A percentile compares a stretch with the other conserved stretches of the same genome.
Evolutionary conservation across 2,329 filamentous ascomycete genomes (phyloP).

Genomic region (Coniochaeta hoffmannii): DNA sequence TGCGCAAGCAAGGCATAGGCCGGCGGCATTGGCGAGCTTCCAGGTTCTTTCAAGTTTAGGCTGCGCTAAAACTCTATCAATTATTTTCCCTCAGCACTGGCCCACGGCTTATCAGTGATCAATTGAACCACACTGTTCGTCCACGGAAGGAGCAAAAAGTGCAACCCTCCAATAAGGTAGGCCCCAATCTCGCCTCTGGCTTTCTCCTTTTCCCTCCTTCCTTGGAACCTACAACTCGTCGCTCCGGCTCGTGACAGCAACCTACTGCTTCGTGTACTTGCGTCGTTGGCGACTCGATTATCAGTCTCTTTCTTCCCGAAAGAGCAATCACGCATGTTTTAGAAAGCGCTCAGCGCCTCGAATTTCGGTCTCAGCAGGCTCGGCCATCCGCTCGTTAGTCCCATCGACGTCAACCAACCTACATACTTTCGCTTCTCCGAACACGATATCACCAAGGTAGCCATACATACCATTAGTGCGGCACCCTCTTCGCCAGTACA

Average conservation of each 20-base stretch:
- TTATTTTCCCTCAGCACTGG: neutral
- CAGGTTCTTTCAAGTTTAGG: neutral
- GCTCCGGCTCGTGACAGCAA: neutral
- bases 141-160: neutral
- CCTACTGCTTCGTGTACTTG: neutral
- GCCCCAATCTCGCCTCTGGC: neutral
- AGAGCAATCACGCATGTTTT: neutral
- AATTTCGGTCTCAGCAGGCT: constrained; percentile 5
- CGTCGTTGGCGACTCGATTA: neutral
- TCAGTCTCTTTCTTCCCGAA: neutral
- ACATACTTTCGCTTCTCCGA: neutral
- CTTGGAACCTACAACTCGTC: neutral
- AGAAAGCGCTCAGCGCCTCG: neutral
- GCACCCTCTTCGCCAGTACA: too few relatives aligned
- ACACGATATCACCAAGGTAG: too few relatives aligned
- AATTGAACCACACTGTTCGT: neutral
- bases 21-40: neutral
- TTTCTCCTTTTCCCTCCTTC: neutral
- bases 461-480: too few relatives aligned
- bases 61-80: neutral
- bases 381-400: constrained; percentile 4
- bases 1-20: neutral
- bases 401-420: neutral
- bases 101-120: neutral
- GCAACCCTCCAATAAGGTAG: neutral